Evolutionary conservation across 2,329 filamentous ascomycete genomes (phyloP).

Genomic region (Cladophialophora bantiana): DNA sequence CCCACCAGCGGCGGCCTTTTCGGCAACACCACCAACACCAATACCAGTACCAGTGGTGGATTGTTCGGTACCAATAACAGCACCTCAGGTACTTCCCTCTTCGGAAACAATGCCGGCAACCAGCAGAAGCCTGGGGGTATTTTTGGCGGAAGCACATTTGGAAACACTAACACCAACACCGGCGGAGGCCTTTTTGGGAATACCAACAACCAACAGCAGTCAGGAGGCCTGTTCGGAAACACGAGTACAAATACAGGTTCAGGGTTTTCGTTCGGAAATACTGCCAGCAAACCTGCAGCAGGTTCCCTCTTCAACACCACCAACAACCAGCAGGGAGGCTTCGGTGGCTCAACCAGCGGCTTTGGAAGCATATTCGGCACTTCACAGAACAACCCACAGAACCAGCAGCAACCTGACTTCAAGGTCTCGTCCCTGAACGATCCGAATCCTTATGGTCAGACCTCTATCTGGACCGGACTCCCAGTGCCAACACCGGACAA

Average conservation of each 20-base stretch:
- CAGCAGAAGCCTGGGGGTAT: conserved; percentile 56
- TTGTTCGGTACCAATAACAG: conserved; percentile 53
- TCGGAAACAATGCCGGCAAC: conserved; percentile 59
- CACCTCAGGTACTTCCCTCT: conserved; percentile 48
- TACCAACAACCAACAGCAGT: conserved; percentile 44
- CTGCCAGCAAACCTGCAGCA: conserved; percentile 54
- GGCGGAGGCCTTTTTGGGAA: conserved; percentile 52
- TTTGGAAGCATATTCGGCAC: conserved; percentile 61
- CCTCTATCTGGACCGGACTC: conserved; percentile 82
- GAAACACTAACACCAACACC: conserved; percentile 36
- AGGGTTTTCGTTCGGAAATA: conserved; percentile 58
- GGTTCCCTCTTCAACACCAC: conserved; percentile 65
- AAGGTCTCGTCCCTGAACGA: conserved; percentile 82
- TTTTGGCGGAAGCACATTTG: conserved; percentile 47
- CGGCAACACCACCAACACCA: conserved; percentile 56
- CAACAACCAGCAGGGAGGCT: conserved; percentile 46
- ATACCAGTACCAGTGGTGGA: conserved; percentile 55
- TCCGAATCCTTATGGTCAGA: conserved; percentile 86
- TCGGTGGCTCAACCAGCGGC: conserved; percentile 50
- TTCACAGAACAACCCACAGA: conserved; percentile 60
- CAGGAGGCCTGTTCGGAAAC: conserved; percentile 40
- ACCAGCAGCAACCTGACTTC: conserved; percentile 60
- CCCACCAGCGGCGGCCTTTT: conserved; percentile 51
- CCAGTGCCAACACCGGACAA: conserved; percentile 68
- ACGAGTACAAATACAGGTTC: conserved; percentile 35